phyloP scores from a whole-genome alignment of 208 protist genomes.

The Leishmania mexicana region DNA sequence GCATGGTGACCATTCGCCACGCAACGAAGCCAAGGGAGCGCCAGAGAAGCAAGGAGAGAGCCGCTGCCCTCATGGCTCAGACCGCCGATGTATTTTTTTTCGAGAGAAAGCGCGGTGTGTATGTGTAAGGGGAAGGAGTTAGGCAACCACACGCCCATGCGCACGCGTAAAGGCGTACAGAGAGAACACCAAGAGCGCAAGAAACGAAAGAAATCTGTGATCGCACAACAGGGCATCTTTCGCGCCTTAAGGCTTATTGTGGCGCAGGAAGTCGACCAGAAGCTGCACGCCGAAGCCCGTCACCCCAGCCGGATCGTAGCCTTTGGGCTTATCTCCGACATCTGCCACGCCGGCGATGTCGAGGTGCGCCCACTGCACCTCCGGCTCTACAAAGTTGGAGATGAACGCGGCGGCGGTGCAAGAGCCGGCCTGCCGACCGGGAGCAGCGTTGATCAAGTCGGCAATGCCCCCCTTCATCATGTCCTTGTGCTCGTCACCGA shows the following conservation, averaged over 20 bases:
- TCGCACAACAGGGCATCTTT: neutral
- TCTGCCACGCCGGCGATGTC: conserved; percentile 84
- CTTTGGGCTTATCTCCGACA: conserved; percentile 65
- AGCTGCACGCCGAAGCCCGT: conserved; percentile 87
- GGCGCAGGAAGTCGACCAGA: conserved; percentile 74
- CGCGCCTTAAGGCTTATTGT: conserved; percentile 14
- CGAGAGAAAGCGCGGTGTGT: neutral
- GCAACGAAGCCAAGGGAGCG: neutral
- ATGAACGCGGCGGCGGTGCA: conserved; percentile 90
- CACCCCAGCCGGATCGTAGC: conserved; percentile 66
- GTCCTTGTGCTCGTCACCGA: conserved; percentile 74
- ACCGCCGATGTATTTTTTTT: neutral
- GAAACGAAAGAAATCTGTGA: neutral
- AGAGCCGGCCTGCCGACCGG: conserved; percentile 59
- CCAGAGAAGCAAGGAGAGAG: neutral
- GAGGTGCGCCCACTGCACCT: conserved; percentile 72
- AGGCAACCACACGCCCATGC: neutral
- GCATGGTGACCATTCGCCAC: neutral
- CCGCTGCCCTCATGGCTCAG: neutral
- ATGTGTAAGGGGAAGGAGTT: neutral
- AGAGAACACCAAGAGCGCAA: neutral
- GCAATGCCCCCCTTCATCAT: conserved; percentile 72
- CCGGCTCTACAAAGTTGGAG: conserved; percentile 70
- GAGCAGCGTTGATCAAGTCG: conserved; percentile 67
- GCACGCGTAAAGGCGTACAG: neutral